Percentiles rank a stretch among this genome's conserved stretches.
Evolutionary conservation across 306 rosid genomes (phyloP).

Genomic region (Acacia melanoxylon): DNA sequence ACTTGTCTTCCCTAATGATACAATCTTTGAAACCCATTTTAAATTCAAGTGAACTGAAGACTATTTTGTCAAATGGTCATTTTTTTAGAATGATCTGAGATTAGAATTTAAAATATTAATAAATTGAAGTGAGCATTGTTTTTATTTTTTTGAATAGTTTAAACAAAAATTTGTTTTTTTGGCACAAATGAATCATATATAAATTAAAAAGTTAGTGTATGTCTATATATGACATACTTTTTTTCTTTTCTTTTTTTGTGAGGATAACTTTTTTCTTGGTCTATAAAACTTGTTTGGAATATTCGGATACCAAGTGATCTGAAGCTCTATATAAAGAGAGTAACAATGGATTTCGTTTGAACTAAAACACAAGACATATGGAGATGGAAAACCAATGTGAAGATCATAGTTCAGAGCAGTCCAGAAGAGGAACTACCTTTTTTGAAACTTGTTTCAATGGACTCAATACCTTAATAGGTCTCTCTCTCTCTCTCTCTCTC

Average conservation of each 20-base stretch:
- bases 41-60: background rate
- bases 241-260: background rate
- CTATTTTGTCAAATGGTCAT: too few relatives aligned
- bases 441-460: slow-evolving; percentile 54
- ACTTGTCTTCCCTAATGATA: too few relatives aligned
- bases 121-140: background rate
- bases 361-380: slow-evolving; percentile 28
- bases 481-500: background rate
- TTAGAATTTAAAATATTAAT: background rate
- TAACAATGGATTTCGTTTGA: background rate
- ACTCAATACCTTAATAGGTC: slow-evolving; percentile 33
- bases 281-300: background rate
- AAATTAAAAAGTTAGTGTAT: too few relatives aligned
- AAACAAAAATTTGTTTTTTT: background rate
- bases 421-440: slow-evolving; percentile 47
- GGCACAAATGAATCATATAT: background rate
- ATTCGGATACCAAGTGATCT: too few relatives aligned
- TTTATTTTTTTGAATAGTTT: background rate
- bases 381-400: slow-evolving; percentile 46
- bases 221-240: too few relatives aligned
- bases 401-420: slow-evolving; percentile 18
- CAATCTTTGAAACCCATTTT: background rate
- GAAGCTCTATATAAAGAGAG: background rate
- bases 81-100: background rate
- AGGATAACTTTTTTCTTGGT: background rate